Evolutionary conservation across 805 yeast species (phyloP).

Genomic region (Saturnispora gosingensis): DNA sequence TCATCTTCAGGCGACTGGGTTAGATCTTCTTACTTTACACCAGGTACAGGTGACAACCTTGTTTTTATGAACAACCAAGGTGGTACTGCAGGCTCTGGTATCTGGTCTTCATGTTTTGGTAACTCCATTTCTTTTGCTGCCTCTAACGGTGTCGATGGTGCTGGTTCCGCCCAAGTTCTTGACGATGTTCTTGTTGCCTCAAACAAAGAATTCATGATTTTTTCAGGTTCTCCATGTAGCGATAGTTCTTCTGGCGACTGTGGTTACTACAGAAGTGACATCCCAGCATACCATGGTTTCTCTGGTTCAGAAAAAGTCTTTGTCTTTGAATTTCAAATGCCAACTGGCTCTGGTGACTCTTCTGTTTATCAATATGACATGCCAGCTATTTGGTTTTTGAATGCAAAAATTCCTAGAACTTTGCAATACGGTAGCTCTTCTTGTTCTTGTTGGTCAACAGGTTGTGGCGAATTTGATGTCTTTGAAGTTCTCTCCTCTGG

Average conservation of each 20-base stretch:
- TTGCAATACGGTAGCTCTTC: constrained; percentile 76
- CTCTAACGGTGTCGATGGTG: constrained; percentile 66
- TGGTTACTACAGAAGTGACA: constrained; percentile 78
- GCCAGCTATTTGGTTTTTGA: constrained; percentile 86
- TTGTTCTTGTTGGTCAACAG: constrained; percentile 95
- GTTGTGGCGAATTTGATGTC: constrained; percentile 96
- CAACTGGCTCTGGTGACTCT: constrained; percentile 42
- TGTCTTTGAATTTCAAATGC: constrained; percentile 92
- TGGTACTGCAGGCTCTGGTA: constrained; percentile 78
- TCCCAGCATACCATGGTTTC: constrained; percentile 93
- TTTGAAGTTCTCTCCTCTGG: constrained; percentile 83
- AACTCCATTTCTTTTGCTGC: constrained; percentile 83
- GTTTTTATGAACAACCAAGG: constrained; percentile 85
- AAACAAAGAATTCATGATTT: constrained; percentile 71
- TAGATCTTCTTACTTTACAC: constrained; percentile 60
- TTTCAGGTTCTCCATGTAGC: constrained; percentile 60
- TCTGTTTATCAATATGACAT: constrained; percentile 46
- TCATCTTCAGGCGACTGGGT: constrained; percentile 49
- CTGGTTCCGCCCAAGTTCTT: constrained; percentile 60
- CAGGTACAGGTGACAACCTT: constrained; percentile 58
- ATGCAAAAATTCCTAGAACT: constrained; percentile 81
- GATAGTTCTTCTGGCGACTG: constrained; percentile 44
- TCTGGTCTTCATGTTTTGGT: constrained; percentile 80
- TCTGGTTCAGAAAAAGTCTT: constrained; percentile 78
- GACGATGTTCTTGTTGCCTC: constrained; percentile 61